phyloP scores from a whole-genome alignment of 208 protist species.

The Strigomonas galati region DNA sequence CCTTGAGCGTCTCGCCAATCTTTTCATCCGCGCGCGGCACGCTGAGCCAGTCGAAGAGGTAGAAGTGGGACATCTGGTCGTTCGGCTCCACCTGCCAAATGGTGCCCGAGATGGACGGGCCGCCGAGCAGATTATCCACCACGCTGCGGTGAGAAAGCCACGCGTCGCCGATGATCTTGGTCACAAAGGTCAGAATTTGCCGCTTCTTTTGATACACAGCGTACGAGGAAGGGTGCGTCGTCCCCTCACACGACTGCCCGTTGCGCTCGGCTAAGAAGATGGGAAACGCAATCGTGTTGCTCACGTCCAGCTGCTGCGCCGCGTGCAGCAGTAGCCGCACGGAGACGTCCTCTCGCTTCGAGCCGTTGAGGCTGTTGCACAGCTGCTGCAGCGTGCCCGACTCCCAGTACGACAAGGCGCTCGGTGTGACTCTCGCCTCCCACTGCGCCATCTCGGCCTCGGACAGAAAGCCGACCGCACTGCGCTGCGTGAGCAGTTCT shows the following conservation, averaged over 20 bases:
- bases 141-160: constrained; percentile 77
- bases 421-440: constrained; percentile 50
- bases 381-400: constrained; percentile 72
- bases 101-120: constrained; percentile 63
- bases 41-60: constrained; percentile 83
- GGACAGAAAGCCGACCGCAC: constrained; percentile 37
- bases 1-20: constrained; percentile 50
- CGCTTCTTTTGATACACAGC: constrained; percentile 63
- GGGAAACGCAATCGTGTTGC: constrained; percentile 36
- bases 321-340: constrained; percentile 85
- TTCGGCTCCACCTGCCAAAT: constrained; percentile 83
- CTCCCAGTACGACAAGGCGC: constrained; percentile 67
- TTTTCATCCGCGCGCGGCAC: constrained; percentile 55
- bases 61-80: constrained; percentile 84
- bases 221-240: constrained; percentile 10
- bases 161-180: constrained; percentile 54
- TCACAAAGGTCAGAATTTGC: constrained; percentile 48
- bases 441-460: constrained; percentile 59
- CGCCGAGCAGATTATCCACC: constrained; percentile 78
- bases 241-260: constrained; percentile 1
- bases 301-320: constrained; percentile 76
- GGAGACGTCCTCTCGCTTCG: constrained; percentile 65
- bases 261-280: constrained; percentile 23
- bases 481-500: constrained; percentile 33
- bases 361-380: constrained; percentile 65